Evolutionary conservation across 176 grass and related monocot genomes (phyloP).

Genomic region (Carex kokanica): DNA sequence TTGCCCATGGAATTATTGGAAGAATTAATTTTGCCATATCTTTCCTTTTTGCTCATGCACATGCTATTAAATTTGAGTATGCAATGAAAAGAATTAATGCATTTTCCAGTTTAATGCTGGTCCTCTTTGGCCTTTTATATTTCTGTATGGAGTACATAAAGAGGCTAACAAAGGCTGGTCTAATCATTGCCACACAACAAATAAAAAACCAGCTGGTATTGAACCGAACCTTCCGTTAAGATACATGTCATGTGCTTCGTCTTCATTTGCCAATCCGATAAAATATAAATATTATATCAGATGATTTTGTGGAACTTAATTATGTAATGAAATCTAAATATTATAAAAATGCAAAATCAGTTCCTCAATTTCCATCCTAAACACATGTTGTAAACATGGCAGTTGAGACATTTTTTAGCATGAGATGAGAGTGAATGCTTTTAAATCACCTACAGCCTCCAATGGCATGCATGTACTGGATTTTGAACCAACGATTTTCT

Average conservation of each 20-base stretch:
- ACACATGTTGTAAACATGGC: neutral
- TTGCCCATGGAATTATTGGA: neutral
- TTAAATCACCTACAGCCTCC: neutral
- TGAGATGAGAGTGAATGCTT: neutral
- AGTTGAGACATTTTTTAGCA: neutral
- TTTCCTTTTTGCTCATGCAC: slow-evolving; percentile 13
- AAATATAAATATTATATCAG: neutral
- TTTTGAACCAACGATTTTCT: too few relatives aligned
- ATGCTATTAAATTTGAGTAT: slow-evolving; percentile 1
- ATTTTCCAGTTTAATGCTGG: neutral
- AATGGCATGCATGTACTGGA: neutral
- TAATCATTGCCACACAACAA: neutral
- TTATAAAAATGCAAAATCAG: neutral
- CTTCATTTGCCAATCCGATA: neutral
- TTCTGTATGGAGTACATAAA: neutral
- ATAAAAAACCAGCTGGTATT: neutral
- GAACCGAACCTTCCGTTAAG: neutral
- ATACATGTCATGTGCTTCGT: neutral
- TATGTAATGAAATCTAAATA: neutral
- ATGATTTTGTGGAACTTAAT: neutral
- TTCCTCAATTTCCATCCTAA: neutral
- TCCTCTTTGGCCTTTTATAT: neutral
- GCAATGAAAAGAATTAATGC: neutral
- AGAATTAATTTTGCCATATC: neutral
- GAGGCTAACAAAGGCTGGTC: neutral